phyloP scores from a whole-genome alignment of 202 grass and related monocot species.

The Panicum virgatum region DNA sequence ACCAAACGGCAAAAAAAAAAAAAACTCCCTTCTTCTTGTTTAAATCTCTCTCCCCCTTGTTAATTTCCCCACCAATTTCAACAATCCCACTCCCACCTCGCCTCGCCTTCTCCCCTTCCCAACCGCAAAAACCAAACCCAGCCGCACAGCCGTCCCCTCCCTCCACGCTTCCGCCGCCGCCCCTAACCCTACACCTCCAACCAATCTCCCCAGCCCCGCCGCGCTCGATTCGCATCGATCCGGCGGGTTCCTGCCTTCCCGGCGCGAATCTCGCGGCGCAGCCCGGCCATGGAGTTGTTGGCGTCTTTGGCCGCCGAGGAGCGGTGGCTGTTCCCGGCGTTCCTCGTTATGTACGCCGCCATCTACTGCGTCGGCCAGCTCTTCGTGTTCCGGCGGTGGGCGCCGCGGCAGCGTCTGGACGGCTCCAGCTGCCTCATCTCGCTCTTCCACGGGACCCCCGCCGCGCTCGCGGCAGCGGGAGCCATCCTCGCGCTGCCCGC shows the following conservation, averaged over 20 bases:
- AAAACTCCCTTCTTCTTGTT: neutral
- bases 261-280: neutral
- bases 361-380: slow-evolving; percentile 66
- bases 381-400: slow-evolving; percentile 68
- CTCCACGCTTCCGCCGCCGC: no score
- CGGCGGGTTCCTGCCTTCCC: neutral
- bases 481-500: slow-evolving; percentile 45
- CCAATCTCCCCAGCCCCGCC: neutral
- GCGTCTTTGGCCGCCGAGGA: slow-evolving; percentile 30
- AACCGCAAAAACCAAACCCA: neutral
- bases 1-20: neutral
- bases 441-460: slow-evolving; percentile 79
- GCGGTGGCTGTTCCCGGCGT: slow-evolving; percentile 55
- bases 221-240: neutral
- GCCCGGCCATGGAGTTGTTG: slow-evolving; percentile 36
- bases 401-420: slow-evolving; percentile 49
- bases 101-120: neutral
- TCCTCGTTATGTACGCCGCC: slow-evolving; percentile 60
- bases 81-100: neutral
- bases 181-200: neutral
- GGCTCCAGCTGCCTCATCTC: slow-evolving; percentile 94
- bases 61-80: neutral
- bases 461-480: slow-evolving; percentile 47
- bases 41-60: neutral
- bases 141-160: neutral